Evolutionary conservation across 148 eudicot genomes (phyloP).

Genomic region (Fagopyrum homotropicum): DNA sequence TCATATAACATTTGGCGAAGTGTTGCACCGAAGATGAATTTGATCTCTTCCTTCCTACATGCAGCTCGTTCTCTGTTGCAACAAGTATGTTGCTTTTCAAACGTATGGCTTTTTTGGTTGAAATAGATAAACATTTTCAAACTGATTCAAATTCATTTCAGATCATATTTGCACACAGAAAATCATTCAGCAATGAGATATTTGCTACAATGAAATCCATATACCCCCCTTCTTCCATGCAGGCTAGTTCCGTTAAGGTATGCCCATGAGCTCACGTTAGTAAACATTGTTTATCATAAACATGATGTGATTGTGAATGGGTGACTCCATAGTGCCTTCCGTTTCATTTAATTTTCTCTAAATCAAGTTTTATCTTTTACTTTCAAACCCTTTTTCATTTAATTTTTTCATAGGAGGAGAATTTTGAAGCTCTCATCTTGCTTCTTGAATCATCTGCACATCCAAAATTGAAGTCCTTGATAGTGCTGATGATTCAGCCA

Average conservation of each 20-base stretch:
- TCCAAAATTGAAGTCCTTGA: conserved; percentile 39
- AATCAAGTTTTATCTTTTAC: neutral
- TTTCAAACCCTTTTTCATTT: neutral
- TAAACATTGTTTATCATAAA: neutral
- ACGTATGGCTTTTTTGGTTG: conserved; percentile 2
- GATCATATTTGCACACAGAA: conserved; percentile 70
- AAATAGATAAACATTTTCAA: neutral
- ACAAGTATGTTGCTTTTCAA: conserved; percentile 37
- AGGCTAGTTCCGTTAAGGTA: conserved; percentile 36
- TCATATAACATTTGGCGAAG: conserved; percentile 59
- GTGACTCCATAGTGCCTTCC: neutral
- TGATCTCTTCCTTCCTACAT: conserved; percentile 36
- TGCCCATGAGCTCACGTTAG: neutral
- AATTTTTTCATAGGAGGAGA: conserved; percentile 25
- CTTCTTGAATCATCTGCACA: conserved; percentile 67
- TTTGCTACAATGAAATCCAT: conserved; percentile 39
- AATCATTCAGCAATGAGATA: conserved; percentile 51
- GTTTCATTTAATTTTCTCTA: neutral
- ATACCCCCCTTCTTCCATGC: conserved; percentile 27
- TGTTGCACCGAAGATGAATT: conserved; percentile 24
- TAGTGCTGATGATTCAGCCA: conserved; percentile 51
- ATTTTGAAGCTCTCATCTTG: conserved; percentile 32
- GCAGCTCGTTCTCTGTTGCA: conserved; percentile 61
- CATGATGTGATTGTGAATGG: neutral
- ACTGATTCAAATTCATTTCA: conserved; percentile 24